A percentile compares a stretch with the other conserved stretches of the same genome.
phyloP scores from a whole-genome alignment of 78 protist genomes.

The Bigelowiella natans region DNA sequence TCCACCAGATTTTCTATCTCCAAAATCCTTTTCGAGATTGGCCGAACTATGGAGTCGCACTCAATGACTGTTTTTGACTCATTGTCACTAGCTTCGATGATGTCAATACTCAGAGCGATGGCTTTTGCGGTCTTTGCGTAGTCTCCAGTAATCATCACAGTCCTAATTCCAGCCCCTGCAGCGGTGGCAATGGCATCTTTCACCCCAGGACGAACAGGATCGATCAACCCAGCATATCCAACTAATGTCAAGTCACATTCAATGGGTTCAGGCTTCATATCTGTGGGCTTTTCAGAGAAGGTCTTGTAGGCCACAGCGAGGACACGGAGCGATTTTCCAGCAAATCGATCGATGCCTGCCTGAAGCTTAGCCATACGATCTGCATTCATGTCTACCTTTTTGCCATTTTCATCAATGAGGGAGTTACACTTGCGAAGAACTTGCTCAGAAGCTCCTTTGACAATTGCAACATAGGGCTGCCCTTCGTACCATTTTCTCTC shows the following conservation, averaged over 20 bases:
- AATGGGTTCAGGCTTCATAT: not conserved
- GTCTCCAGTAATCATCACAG: conserved; percentile 19
- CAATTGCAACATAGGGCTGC: not conserved
- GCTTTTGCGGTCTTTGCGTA: conserved; percentile 3
- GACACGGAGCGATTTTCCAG: not conserved
- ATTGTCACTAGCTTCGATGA: not conserved
- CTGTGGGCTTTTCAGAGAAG: not conserved
- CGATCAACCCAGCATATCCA: not conserved
- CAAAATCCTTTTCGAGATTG: not conserved
- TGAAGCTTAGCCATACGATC: not conserved
- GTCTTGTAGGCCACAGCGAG: not conserved
- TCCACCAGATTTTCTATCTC: not conserved
- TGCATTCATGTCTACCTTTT: not conserved
- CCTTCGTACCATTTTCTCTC: not conserved
- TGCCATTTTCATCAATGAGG: not conserved
- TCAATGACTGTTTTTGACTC: not conserved
- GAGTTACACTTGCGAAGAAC: not conserved
- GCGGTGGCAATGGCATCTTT: not conserved
- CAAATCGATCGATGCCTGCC: not conserved
- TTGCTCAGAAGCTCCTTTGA: not conserved
- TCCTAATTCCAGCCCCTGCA: conserved; percentile 3
- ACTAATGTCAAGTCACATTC: not conserved
- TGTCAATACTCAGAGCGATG: not conserved
- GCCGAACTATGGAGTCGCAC: not conserved
- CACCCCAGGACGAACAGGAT: conserved; percentile 2